Percentiles rank a stretch among this genome's conserved stretches.
phyloP scores from a whole-genome alignment of 805 yeast genomes.

The Metschnikowia similis region DNA sequence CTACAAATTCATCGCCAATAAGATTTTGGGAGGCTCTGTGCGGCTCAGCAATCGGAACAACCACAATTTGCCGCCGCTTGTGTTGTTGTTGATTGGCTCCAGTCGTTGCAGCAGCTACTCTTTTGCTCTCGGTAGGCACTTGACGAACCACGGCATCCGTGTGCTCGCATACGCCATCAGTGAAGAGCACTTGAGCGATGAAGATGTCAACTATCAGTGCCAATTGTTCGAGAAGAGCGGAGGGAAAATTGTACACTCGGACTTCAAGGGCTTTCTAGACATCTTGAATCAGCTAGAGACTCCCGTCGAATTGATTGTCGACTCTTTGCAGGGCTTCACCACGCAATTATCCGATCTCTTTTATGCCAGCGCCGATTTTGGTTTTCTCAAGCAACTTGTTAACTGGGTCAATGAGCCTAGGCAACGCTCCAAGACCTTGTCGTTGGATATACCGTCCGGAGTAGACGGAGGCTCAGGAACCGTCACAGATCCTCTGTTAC shows the following conservation, averaged over 20 bases:
- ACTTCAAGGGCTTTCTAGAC: constrained; percentile 33
- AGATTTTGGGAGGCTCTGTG: constrained; percentile 61
- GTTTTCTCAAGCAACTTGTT: constrained; percentile 43
- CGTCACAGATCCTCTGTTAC: constrained; percentile 24
- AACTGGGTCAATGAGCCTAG: constrained; percentile 60
- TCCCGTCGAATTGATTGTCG: constrained; percentile 76
- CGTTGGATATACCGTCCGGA: constrained; percentile 81
- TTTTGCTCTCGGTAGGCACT: constrained; percentile 72
- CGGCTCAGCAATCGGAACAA: constrained; percentile 58
- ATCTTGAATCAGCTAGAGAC: constrained; percentile 49
- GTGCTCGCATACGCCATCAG: constrained; percentile 50
- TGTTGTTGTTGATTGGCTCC: constrained; percentile 68
- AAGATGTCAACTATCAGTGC: constrained; percentile 47
- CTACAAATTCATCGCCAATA: constrained; percentile 50
- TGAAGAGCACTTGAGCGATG: constrained; percentile 34
- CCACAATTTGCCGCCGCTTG: constrained; percentile 77
- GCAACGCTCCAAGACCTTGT: constrained; percentile 45
- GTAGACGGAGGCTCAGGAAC: constrained; percentile 78
- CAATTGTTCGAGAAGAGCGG: constrained; percentile 57
- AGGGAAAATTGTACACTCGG: constrained; percentile 53
- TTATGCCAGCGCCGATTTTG: constrained; percentile 35
- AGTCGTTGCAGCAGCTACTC: constrained; percentile 72
- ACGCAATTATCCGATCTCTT: constrained; percentile 57
- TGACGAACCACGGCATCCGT: constrained; percentile 68
- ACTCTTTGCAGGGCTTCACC: constrained; percentile 83